Base-by-base conservation (phyloP, 2,329 filamentous ascomycete genomes). In the Rutstroemia sp. region DNA sequence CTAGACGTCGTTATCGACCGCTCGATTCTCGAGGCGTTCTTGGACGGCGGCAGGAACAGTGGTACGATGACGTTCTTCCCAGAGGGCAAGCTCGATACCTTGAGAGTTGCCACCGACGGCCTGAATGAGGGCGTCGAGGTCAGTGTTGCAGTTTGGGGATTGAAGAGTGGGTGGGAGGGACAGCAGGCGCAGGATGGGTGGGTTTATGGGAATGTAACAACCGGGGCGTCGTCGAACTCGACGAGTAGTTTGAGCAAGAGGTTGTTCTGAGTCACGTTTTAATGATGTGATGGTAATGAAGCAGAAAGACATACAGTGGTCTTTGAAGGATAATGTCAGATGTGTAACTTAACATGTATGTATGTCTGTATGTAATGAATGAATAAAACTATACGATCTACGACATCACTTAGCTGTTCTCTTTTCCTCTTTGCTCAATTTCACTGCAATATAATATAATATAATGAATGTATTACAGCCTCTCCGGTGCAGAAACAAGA, bases 41-140 rank as follows among this genome's bases (percentile, higher is more conserved):
- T 82, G 27, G 76, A 80, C 56, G 73, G 74, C 1, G 80, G 79
- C 0, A 70, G 76, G 53, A 73, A 75, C 50, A 73, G 71, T 34
- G 80, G 69, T 0, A 82, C 78, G 2, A 72, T 75, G 47, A 72
- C 74, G 0, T 81, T 81, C 63, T 83, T 75, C 64, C 75, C 80
- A 0, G 69, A 70, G 2, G 65, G 72, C 2, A 59, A 58, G 10
- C 56, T 73, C 12, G 67, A 72, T 57, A 67, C 61, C 16, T 45
- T 70, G 46, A 55, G 63, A 34, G 50, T 67, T 7, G 60, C 65
- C 19, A 63, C 64, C 0, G 58, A 49, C 0, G 68, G 60, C 0
- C 49, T 70, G 44, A 67, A 65, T 54, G 63, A 60, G n/a, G 63
- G 57, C 3, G 58, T 65, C 27, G 48, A 21, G 4, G 60, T 66